phyloP scores from a whole-genome alignment of 1,284 basidiomycete species.

The Irpex sp. region DNA sequence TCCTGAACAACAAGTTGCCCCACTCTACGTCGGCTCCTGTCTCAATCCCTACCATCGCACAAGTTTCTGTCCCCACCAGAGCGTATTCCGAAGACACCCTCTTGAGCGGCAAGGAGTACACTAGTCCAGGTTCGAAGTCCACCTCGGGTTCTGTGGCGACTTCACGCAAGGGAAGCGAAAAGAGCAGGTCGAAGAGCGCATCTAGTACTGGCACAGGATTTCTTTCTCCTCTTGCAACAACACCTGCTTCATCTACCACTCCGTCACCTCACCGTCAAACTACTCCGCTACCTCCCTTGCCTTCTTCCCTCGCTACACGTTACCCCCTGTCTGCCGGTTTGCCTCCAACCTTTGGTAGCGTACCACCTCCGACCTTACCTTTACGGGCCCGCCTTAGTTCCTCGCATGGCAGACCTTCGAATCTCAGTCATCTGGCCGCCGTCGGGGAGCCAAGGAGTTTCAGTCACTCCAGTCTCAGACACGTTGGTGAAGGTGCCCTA shows the following conservation, averaged over 20 bases:
- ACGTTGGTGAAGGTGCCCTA: slow-evolving; percentile 73
- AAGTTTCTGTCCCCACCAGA: slow-evolving; percentile 12
- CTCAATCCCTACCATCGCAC: slow-evolving; percentile 29
- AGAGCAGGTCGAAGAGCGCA: slow-evolving; percentile 7
- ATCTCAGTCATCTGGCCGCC: slow-evolving; percentile 18
- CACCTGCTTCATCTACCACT: slow-evolving; percentile 47
- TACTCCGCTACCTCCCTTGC: slow-evolving; percentile 41
- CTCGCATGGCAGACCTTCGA: slow-evolving; percentile 22
- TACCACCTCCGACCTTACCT: slow-evolving; percentile 10
- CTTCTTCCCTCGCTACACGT: slow-evolving; percentile 27
- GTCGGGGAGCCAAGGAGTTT: slow-evolving; percentile 20
- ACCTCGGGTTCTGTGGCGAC: neutral
- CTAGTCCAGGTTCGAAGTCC: slow-evolving; percentile 19
- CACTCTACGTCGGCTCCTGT: slow-evolving; percentile 44
- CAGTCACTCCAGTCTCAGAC: slow-evolving; percentile 32
- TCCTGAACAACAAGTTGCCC: slow-evolving; percentile 24
- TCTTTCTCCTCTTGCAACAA: slow-evolving; percentile 22
- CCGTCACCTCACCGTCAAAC: slow-evolving; percentile 53
- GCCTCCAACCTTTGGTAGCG: slow-evolving; percentile 1
- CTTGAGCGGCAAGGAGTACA: slow-evolving; percentile 2
- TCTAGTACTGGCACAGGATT: slow-evolving; percentile 14
- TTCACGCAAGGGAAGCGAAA: neutral
- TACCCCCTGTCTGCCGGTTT: slow-evolving; percentile 21
- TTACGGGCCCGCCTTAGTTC: slow-evolving; percentile 21
- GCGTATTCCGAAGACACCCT: slow-evolving; percentile 19